Evolutionary conservation across 2,329 filamentous ascomycete species (phyloP), one percentile per base, ranked within the genome.

Genomic region (Pezicula neosporulosa): DNA sequence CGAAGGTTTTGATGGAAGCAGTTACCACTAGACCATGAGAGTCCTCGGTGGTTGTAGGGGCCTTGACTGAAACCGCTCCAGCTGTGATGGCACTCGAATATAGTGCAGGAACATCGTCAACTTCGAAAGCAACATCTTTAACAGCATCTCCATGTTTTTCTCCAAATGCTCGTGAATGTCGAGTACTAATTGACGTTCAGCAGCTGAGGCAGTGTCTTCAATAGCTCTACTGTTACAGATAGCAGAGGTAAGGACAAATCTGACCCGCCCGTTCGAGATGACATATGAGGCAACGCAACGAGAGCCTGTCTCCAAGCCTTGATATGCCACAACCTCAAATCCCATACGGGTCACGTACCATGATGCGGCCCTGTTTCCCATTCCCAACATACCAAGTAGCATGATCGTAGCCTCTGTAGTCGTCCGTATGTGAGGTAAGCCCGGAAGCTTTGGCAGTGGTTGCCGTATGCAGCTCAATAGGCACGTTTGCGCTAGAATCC

Each of bases 321-420:
- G 80, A 70, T 95, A 94, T 56, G 91, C 91, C 51, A 95, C 70
- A 21, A 81, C 81, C 63, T 81, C 76, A 74, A 96, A 95, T 49
- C 89, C 90, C 77, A 96, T 91, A 58, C 90, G 86, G 13, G 81
- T 84, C 60, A 86, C 84, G 73, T 96, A 96, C 74, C 89, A 96
- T 16, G 85, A 80, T 36, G 90, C 90, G 1, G 90, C 89, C 74
- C n/a, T 96, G 90, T 73, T 96, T 96, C 63, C 91, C 91, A 68
- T 96, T 96, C 67, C 90, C 90, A 37, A 96, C 91, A 76, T 89
- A 96, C 90, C 90, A 96, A 60, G 89, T 90, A 51, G 95, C 81
- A 71, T 95, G 88, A 72, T 95, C 89, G 69, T 95, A 96, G 65
- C 89, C 90, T 38, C 10, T 38, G 36, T 38, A 38, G 15, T 38